Base-by-base conservation (phyloP, 192 early-diverging fungal species). In the Backusella australiensis region DNA sequence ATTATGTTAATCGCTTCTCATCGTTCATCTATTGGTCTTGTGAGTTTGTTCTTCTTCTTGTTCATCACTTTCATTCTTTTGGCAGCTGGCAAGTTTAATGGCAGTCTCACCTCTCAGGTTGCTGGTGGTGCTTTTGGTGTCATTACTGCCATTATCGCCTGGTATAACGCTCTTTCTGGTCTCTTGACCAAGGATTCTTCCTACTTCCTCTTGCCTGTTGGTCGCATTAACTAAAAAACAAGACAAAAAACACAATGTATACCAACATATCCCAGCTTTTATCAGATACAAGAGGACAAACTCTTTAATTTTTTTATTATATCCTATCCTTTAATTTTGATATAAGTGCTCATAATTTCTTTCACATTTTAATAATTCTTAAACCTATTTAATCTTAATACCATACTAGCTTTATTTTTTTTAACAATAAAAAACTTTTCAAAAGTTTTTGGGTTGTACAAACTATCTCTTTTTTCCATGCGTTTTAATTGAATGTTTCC, bases 101-200 rank as follows among this genome's bases (percentile, higher is more conserved):
- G 81, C 34, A 82, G 80, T 35, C 8, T 72, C 14, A 77, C 82
- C 23, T 78, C 85, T 21, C 86, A 83, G 72, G 82, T 89, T 67
- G 90, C 90, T 59, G 93, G 91, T 67, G 93, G 93, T 42, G 89
- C 87, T 71, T 84, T 94, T 67, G 93, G 92, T 66, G 75, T 94
- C 29, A 82, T 93, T 72, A 94, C 93, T 26, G 89, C 93, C 9
- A 65, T 92, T 17, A 86, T 91, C 74, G 93, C 91, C 67, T 95
- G 91, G 91, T 95, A 95, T 79, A 88, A 86, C 76, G 89, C 91
- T 23, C 86, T 90, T 0, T 85, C 88, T 17, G 88, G 89, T 75
- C 85, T 93, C 7, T 89, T 90, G 63, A 84, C 82, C 36, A 77
- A 77, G 6, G 75, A 86, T 32, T 87, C 82, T 71, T 87, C 88